Conservation (phyloP, 169 alveolate genomes). For the Eimeria falciformis region DNA sequence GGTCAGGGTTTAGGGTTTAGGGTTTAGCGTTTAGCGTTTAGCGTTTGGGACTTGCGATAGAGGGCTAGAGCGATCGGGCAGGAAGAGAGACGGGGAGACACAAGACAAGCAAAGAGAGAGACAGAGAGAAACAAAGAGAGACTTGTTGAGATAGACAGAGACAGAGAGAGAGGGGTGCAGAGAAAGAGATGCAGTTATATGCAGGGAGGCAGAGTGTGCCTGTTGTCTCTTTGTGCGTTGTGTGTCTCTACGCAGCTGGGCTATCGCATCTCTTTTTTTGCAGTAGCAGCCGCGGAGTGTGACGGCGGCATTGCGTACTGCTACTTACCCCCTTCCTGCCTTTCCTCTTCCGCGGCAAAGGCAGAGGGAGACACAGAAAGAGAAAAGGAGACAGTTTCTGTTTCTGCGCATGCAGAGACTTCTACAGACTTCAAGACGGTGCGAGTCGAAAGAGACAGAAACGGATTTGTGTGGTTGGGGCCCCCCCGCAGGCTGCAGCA, state of each 20-base stretch:
- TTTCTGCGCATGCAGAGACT: background rate
- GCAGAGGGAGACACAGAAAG: background rate
- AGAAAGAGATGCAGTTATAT: too few relatives aligned
- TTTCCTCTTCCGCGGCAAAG: background rate
- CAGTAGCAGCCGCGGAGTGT: conserved; percentile 29
- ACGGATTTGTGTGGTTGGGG: conserved; percentile 35
- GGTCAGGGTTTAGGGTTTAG: background rate
- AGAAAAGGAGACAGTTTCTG: background rate
- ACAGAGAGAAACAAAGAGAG: background rate
- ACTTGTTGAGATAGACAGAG: too few relatives aligned
- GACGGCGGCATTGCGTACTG: conserved; percentile 10
- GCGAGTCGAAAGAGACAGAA: background rate
- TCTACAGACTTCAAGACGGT: background rate
- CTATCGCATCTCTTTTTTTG: too few relatives aligned
- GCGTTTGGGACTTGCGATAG: background rate
- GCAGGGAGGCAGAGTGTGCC: too few relatives aligned
- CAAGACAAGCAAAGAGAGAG: background rate
- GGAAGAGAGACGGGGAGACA: too few relatives aligned
- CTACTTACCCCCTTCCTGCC: conserved; percentile 40
- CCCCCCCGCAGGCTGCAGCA: background rate
- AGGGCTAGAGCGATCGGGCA: background rate
- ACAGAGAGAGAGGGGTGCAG: too few relatives aligned
- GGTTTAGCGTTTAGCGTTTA: background rate
- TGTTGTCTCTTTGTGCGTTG: too few relatives aligned
- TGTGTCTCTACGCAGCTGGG: too few relatives aligned